Evolutionary conservation across 2,329 filamentous ascomycete genomes (phyloP), one percentile per base, ranked within the genome.

Genomic region (Emericellopsis cladophorae): DNA sequence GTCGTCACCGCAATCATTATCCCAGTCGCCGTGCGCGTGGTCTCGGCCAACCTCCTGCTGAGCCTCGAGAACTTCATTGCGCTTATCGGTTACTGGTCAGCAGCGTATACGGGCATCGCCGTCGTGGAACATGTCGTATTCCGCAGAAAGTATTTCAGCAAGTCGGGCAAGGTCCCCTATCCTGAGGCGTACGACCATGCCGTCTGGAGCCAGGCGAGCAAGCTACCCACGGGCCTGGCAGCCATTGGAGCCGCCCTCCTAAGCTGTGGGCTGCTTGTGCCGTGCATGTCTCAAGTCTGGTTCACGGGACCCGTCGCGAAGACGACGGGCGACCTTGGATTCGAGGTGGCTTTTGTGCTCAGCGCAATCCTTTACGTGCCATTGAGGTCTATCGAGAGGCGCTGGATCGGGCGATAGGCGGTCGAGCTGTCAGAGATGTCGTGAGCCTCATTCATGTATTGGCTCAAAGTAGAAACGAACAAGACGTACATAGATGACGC

Each of bases 241-340:
- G 71, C 71, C 4, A 46, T 74, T 11, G 54, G 54, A 3, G 66
- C 68, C 2, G 70, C 60, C 3, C 33, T 67, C 3, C 48, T 68
- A n/a, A 66, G 61, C 39, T 64, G 70, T 42, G 68, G 55, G 2
- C 52, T 79, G 8, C 66, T 79, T 2, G 61, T 80, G 7, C 76
- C 76, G 0, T 72, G 68, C 26, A 79, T 80, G 68, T 65, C 63
- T 9, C 72, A 78, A 54, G 69, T 66, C 4, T 80, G 75, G 75
- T 80, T 68, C 50, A 70, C 65, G 8, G 76, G 76, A 0, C 76
- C 76, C 0, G 72, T 81, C 48, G 76, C 75, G 0, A 57, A 66
- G 54, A 67, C 49, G 31, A 77, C 76, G 10, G 78, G 78, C 0
- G 77, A 82, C 46, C 72, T 82, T 52, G 79, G 78, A 0, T 80